Base-by-base conservation (phyloP, 805 yeast genomes). In the Metschnikowia matae region DNA sequence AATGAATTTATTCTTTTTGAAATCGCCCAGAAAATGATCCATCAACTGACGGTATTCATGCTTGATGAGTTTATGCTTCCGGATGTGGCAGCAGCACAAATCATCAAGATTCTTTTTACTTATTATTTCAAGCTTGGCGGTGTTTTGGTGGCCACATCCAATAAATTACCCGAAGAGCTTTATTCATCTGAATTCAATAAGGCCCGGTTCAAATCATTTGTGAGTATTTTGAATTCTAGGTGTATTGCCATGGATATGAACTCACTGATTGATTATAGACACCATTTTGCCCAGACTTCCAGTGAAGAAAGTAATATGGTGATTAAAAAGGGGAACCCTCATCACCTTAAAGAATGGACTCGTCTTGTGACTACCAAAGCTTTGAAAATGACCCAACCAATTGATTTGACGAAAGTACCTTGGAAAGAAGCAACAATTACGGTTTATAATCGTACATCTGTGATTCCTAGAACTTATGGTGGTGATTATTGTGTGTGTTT, bases 1-100 rank as follows among this genome's bases (percentile, higher is more conserved):
- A 80, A 83, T 54, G 90, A 85, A 58, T 81, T 82, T 52, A 74
- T 84, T 20, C 61, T 85, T 26, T 80, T 82, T 58, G 88, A 85
- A 60, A 71, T 85, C 20, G 89, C 90, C 5, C 80, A 81, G 46
- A 82, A 76, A 46, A 73, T 85, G 82, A 77, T 85, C 31, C 64
- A 68, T 13, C 74, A 73, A 52, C 81, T 77, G 59, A 82, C 88
- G 1, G 70, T 85, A 13, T 64, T 85, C 52, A 71, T 85, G 64
- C 65, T 85, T 38, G 91, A 85, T 62, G 91, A 86, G 62, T 85
- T 85, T 66, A 83, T 84, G 86, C 62, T 85, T 31, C 91, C 91
- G 0, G 91, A 85, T 61, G 74, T 86, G 35, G 87, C 89, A 0
- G 78, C 87, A 20, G 90, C 89, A 1, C 85, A 83, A 58, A 82